Conservation (phyloP, 176 grass and related monocot species). For the Oryza australiensis region DNA sequence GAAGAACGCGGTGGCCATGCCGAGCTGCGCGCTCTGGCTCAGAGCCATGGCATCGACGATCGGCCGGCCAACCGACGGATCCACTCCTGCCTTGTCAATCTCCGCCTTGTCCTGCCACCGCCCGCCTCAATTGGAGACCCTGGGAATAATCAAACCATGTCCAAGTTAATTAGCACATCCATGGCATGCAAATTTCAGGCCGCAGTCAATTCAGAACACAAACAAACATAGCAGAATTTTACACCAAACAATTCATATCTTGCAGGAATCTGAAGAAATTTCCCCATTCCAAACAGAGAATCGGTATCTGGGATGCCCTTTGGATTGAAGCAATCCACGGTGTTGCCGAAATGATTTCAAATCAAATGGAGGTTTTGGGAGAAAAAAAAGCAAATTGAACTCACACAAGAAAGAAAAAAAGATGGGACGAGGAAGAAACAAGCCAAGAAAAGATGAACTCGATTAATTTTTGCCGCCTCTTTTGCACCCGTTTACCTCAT, state of each 20-base stretch:
- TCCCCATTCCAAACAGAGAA: background rate
- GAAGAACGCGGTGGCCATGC: slow-evolving; percentile 18
- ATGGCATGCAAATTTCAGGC: background rate
- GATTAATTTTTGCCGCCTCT: background rate
- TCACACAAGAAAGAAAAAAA: background rate
- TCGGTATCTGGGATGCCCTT: background rate
- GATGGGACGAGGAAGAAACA: background rate
- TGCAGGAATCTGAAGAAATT: background rate
- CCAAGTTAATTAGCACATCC: background rate
- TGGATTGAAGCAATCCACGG: background rate
- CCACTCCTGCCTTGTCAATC: background rate
- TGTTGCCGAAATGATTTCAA: background rate
- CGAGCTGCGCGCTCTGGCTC: slow-evolving; percentile 34
- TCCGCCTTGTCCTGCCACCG: background rate
- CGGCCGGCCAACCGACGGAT: background rate
- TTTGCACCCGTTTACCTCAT: slow-evolving; percentile 19
- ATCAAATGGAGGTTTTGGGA: background rate
- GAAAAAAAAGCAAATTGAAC: too few relatives aligned
- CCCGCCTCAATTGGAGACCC: background rate
- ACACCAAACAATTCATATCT: background rate
- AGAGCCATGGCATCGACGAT: slow-evolving; percentile 36
- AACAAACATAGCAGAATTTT: background rate
- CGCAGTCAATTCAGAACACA: background rate
- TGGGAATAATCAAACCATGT: background rate
- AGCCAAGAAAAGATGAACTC: slow-evolving; percentile 23